phyloP scores from a whole-genome alignment of 768 basidiomycete species.

The Pleurotus sapidus region DNA sequence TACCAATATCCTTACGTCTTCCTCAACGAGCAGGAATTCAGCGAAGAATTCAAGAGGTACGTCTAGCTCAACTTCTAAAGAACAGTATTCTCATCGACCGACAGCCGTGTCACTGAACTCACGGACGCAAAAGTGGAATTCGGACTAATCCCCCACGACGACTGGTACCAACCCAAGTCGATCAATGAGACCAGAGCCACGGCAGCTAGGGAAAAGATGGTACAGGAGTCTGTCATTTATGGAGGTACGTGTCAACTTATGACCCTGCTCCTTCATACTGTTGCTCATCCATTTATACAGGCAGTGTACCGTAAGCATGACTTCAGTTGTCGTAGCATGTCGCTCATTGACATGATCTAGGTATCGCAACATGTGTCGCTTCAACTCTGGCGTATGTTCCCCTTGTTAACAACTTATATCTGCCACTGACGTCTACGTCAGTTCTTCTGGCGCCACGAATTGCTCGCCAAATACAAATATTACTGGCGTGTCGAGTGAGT shows the following conservation, averaged over 20 bases:
- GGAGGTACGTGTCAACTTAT: constrained; percentile 41
- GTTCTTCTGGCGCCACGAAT: constrained; percentile 86
- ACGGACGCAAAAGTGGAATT: constrained; percentile 67
- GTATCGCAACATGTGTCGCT: constrained; percentile 98
- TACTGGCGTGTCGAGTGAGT: constrained; percentile 75
- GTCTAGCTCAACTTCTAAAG: constrained; percentile 9
- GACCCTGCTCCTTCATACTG: neutral
- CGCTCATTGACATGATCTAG: constrained; percentile 18
- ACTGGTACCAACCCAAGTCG: constrained; percentile 82
- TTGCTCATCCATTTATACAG: constrained; percentile 31
- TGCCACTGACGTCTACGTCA: constrained; percentile 19
- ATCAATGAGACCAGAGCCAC: constrained; percentile 75
- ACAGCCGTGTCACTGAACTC: constrained; percentile 51
- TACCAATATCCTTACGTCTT: constrained; percentile 85
- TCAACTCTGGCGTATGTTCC: constrained; percentile 82
- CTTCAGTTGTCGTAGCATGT: constrained; percentile 11
- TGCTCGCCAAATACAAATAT: constrained; percentile 77
- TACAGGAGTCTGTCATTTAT: constrained; percentile 62
- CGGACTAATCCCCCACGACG: constrained; percentile 71
- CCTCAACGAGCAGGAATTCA: constrained; percentile 79
- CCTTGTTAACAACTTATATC: no score
- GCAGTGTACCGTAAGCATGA: constrained; percentile 66
- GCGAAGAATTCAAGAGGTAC: constrained; percentile 68
- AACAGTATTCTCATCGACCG: constrained; percentile 8
- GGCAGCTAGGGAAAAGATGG: constrained; percentile 65